These are phyloP conservation scores for Ogataea pilisensis DNA, from an alignment of 805 yeast genomes.

Conservation along the genomic window DNA sequence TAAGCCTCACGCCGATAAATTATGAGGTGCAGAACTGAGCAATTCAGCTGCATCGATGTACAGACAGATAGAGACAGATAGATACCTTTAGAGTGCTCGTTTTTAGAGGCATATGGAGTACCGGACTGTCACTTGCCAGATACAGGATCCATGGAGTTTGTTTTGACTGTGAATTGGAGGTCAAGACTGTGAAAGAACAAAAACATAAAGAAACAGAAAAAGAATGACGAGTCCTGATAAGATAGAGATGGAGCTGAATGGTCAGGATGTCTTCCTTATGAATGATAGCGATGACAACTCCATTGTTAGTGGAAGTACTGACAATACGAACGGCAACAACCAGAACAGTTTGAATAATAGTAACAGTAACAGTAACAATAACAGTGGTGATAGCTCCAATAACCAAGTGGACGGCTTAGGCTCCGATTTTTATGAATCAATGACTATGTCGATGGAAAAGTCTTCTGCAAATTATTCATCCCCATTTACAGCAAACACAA, in stretches of 20 bases:
- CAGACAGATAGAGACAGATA: no score
- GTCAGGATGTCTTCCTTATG: not conserved
- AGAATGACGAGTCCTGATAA: not conserved
- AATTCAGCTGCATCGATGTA: no score
- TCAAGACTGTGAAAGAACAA: no score
- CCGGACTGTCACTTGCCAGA: no score
- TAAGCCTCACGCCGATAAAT: no score
- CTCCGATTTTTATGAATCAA: not conserved
- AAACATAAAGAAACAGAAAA: no score
- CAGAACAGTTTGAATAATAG: not conserved
- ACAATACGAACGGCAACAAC: not conserved
- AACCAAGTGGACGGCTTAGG: not conserved
- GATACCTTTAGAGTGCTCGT: no score
- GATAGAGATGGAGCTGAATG: not conserved
- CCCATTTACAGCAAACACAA: not conserved
- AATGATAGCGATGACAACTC: not conserved
- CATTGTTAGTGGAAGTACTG: not conserved
- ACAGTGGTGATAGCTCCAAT: not conserved
- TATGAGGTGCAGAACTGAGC: no score
- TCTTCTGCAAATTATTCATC: not conserved
- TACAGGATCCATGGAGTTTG: no score
- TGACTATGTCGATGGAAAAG: not conserved
- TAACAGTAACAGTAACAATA: not conserved
- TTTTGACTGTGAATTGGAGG: no score
- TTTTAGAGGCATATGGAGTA: no score